Evolutionary conservation across 1,284 basidiomycete species (phyloP).

Genomic region (Mixia osmundae): DNA sequence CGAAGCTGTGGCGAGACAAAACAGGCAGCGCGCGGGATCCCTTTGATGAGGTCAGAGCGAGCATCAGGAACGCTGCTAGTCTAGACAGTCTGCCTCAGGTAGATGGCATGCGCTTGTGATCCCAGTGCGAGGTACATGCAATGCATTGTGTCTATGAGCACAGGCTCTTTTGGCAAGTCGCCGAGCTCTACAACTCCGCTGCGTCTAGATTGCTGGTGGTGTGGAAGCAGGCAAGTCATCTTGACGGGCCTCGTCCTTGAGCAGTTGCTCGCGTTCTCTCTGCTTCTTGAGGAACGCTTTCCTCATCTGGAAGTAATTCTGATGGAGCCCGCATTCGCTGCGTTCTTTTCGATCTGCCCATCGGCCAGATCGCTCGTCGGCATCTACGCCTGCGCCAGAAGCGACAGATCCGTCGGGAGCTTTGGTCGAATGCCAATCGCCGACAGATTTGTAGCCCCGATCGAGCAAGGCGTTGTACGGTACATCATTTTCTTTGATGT

Average conservation of each 20-base stretch:
- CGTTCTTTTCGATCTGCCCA: slow-evolving; percentile 72
- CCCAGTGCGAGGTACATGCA: not conserved
- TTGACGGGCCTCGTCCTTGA: slow-evolving; percentile 15
- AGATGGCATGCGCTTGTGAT: not conserved
- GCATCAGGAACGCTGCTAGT: not conserved
- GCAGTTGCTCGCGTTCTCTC: slow-evolving; percentile 15
- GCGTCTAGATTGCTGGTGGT: no score
- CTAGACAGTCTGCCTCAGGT: not conserved
- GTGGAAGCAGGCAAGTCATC: no score
- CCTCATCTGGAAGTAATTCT: slow-evolving; percentile 32
- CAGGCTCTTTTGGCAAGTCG: no score
- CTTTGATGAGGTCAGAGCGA: slow-evolving; percentile 8
- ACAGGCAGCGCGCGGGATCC: slow-evolving; percentile 14
- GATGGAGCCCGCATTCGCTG: slow-evolving; percentile 86
- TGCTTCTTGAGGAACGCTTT: slow-evolving; percentile 19
- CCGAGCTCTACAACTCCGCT: no score
- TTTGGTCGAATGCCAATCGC: slow-evolving; percentile 86
- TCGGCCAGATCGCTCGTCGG: slow-evolving; percentile 61
- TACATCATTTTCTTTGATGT: slow-evolving; percentile 59
- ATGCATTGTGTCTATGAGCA: not conserved
- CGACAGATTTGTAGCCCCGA: slow-evolving; percentile 80
- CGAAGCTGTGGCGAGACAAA: slow-evolving; percentile 14
- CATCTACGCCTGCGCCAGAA: slow-evolving; percentile 31
- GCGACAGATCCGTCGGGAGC: slow-evolving; percentile 34
- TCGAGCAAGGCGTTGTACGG: slow-evolving; percentile 72